These are phyloP conservation scores for Teunomyces gatunensis DNA, from an alignment of 805 yeast genomes.

Conservation along the genomic window DNA sequence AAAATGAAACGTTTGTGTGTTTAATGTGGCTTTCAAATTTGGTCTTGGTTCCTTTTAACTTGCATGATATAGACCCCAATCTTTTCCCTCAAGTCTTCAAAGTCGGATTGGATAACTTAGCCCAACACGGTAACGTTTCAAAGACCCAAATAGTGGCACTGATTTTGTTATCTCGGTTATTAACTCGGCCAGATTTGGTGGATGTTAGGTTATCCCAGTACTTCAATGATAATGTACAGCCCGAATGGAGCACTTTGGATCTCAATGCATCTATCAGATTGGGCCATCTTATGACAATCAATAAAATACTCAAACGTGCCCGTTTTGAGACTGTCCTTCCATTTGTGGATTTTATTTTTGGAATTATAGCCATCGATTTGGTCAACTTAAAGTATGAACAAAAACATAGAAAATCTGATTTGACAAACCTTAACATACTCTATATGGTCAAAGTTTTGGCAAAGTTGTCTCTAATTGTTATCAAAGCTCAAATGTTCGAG, in stretches of 20 bases:
- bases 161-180: conserved; percentile 49
- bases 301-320: conserved; percentile 32
- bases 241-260: conserved; percentile 16
- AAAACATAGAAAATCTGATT: conserved; percentile 1
- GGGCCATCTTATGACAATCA: conserved; percentile 42
- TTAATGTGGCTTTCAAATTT: conserved; percentile 73
- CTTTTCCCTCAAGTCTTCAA: conserved; percentile 35
- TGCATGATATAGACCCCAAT: conserved; percentile 36
- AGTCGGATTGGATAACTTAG: conserved; percentile 30
- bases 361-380: conserved; percentile 16
- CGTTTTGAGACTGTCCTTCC: conserved; percentile 8
- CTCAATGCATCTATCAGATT: conserved; percentile 17
- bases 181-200: conserved; percentile 49
- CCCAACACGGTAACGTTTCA: conserved; percentile 43
- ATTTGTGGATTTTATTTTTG: conserved; percentile 12
- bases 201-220: conserved; percentile 14
- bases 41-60: conserved; percentile 70
- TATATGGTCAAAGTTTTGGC: conserved; percentile 34
- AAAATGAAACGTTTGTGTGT: conserved; percentile 35
- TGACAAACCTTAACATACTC: conserved; percentile 17
- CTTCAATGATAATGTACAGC: conserved; percentile 10
- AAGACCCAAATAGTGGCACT: conserved; percentile 57
- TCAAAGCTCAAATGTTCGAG: conserved; percentile 27
- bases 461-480: conserved; percentile 32
- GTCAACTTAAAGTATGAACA: conserved; percentile 12